Evolutionary conservation across 352 stramenopile genomes (phyloP).

Genomic region (Phytophthora megakarya): DNA sequence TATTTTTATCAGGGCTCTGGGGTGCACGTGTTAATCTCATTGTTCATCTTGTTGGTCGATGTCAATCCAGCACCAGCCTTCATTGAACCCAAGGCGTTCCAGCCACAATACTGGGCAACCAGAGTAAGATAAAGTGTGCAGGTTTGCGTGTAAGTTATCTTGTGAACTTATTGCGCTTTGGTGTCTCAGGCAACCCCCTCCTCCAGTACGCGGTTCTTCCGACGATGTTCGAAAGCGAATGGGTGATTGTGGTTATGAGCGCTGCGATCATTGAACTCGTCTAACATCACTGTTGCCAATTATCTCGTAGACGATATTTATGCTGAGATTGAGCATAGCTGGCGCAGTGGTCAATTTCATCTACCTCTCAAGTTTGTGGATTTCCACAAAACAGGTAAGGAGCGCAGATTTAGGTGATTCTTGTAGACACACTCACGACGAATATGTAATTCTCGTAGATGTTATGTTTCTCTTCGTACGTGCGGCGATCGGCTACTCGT

Average conservation of each 20-base stretch:
- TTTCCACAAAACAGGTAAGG: constrained; percentile 61
- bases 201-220: constrained; percentile 26
- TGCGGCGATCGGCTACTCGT: constrained; percentile 64
- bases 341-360: constrained; percentile 49
- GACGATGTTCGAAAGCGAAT: constrained; percentile 56
- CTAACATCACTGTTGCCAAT: background rate
- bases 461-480: constrained; percentile 77
- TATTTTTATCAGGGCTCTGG: constrained; percentile 27
- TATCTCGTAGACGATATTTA: constrained; percentile 61
- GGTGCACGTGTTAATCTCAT: constrained; percentile 3
- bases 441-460: constrained; percentile 35
- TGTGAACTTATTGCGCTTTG: no score
- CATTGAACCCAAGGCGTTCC: background rate
- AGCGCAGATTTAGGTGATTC: background rate
- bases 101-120: constrained; percentile 9
- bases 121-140: constrained; percentile 14
- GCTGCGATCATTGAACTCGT: background rate
- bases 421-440: background rate
- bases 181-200: constrained; percentile 14
- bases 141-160: background rate
- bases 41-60: constrained; percentile 4
- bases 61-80: background rate
- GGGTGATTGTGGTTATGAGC: constrained; percentile 21
- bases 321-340: constrained; percentile 63
- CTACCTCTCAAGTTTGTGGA: constrained; percentile 72